Base-by-base conservation (phyloP, 805 yeast species). In the Yarrowia sp. region DNA sequence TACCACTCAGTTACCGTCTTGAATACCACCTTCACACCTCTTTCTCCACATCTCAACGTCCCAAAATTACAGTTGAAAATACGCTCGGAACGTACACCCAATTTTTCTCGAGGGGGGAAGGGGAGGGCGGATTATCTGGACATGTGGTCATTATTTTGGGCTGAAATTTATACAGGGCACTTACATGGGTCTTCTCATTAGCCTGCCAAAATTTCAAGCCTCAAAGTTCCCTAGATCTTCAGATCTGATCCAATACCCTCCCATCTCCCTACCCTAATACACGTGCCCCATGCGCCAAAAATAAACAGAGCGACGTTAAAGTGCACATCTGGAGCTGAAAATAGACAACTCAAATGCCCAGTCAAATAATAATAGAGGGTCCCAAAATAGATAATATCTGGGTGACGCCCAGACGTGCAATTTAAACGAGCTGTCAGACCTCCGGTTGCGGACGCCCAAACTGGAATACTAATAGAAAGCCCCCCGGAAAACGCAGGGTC, bases 271-370 rank as follows among this genome's bases (percentile, higher is more conserved):
- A 38, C 59, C 59, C 59, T 53, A 53, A 53, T 53, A 4, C 59
- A 53, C 59, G 45, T 53, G 45, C 59, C 42, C 16, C 12, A 53
- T 53, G 59, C 59, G 19, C 59, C 45, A 12, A 53, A 53, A 53
- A 40, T 40, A 53, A 53, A 53, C 59, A 53, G 35, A 53, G n/a
- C 9, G 36, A 26, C 12, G 8, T 22, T 12, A 46, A 46, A 26
- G 15, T 49, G 38, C 40, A 49, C 55, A 5, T 38, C 10, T 42
- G 26, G 26, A 50, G 26, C 56, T 36, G 15, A 36, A 50, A 50
- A 36, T 36, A 50, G 56, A 35, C 41, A 11, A 11, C 40, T 11
- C 40, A 38, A 10, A 38, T 5, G 7, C 7, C 32, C 32, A 26
- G 32, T 26, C 32, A 26, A 26, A 26, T 26, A 26, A 26, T 26